phyloP scores from a whole-genome alignment of 2,329 filamentous ascomycete genomes.

The Trichophaea hybrida region DNA sequence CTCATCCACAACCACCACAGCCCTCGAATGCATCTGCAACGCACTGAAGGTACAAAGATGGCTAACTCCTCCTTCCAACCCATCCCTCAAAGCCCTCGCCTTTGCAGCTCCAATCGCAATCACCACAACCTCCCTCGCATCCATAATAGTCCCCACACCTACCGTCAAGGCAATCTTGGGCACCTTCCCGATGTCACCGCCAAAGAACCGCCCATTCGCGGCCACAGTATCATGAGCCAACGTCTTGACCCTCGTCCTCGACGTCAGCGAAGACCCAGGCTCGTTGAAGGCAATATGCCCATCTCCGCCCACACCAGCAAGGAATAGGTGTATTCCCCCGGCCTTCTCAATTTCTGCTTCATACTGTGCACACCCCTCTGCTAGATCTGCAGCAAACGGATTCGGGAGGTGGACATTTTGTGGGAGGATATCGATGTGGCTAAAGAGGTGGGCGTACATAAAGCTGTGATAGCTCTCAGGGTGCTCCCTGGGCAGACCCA shows the following conservation, averaged over 20 bases:
- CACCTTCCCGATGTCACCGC: slow-evolving; percentile 56
- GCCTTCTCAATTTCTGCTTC: slow-evolving; percentile 59
- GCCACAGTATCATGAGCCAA: slow-evolving; percentile 75
- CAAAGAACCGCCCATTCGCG: slow-evolving; percentile 75
- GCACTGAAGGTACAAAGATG: slow-evolving; percentile 84
- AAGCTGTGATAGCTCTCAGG: slow-evolving; percentile 80
- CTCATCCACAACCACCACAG: slow-evolving; percentile 71
- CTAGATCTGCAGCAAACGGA: slow-evolving; percentile 34
- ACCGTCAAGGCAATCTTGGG: slow-evolving; percentile 74
- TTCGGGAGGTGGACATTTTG: slow-evolving; percentile 65
- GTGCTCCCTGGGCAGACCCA: slow-evolving; percentile 67
- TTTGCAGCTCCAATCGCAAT: slow-evolving; percentile 74
- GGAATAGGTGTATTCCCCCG: slow-evolving; percentile 73
- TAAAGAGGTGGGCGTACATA: slow-evolving; percentile 90
- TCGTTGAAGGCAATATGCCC: slow-evolving; percentile 88
- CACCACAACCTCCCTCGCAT: slow-evolving; percentile 66
- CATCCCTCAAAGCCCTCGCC: slow-evolving; percentile 61
- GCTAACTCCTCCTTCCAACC: slow-evolving; percentile 67
- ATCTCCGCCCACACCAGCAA: slow-evolving; percentile 72
- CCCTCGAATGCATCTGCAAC: slow-evolving; percentile 65
- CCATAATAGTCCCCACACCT: slow-evolving; percentile 68
- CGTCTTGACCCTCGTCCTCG: slow-evolving; percentile 71
- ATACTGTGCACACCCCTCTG: slow-evolving; percentile 63
- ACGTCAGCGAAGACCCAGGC: slow-evolving; percentile 63
- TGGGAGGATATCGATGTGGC: slow-evolving; percentile 65